Percentiles rank a stretch among this genome's conserved stretches.
Evolutionary conservation across 371 early-diverging fungal genomes (phyloP).

Genomic region (Circinella minor): DNA sequence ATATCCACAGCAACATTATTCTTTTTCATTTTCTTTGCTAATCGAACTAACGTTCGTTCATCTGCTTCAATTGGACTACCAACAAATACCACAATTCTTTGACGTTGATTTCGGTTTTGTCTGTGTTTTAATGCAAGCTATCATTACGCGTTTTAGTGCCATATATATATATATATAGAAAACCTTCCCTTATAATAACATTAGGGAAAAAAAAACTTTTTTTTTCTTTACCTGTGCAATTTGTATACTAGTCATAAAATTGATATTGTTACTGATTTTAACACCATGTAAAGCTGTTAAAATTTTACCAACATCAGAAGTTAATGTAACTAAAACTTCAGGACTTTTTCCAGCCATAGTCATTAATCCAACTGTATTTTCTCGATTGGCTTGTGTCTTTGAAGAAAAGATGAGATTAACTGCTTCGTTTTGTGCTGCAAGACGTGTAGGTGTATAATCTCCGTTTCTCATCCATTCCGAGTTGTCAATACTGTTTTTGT

Average conservation of each 20-base stretch:
- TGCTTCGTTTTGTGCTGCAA: conserved; percentile 95
- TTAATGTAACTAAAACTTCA: conserved; percentile 93
- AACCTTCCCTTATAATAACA: neutral
- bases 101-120: conserved; percentile 94
- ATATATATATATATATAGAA: no score
- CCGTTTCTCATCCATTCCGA: conserved; percentile 99
- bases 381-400: conserved; percentile 93
- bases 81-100: conserved; percentile 94
- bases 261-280: conserved; percentile 72
- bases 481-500: conserved; percentile 86
- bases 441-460: conserved; percentile 95
- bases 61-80: conserved; percentile 87
- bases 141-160: neutral
- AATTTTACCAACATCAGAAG: conserved; percentile 90
- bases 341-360: conserved; percentile 97
- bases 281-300: conserved; percentile 86
- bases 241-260: conserved; percentile 89
- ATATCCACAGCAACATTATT: conserved; percentile 96
- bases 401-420: conserved; percentile 90
- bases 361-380: conserved; percentile 97
- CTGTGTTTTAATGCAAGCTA: conserved; percentile 96
- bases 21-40: conserved; percentile 97
- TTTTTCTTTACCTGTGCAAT: conserved; percentile 85
- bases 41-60: conserved; percentile 84
- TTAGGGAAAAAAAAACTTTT: neutral